Conservation (phyloP, 169 alveolate species). For the Perkinsus marinus region DNA sequence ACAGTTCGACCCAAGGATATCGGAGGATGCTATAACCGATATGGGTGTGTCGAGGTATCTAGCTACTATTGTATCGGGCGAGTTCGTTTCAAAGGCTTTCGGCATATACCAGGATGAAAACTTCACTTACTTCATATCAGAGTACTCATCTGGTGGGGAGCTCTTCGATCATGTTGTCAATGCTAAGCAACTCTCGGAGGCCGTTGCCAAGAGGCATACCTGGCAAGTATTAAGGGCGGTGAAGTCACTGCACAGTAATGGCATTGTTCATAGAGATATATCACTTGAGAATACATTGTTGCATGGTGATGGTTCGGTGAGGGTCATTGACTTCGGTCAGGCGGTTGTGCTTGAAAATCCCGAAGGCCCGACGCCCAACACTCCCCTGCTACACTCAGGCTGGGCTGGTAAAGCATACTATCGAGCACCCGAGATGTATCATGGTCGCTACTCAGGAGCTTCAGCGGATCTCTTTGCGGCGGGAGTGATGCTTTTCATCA, state of each 20-base stretch:
- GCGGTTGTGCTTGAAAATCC: not conserved
- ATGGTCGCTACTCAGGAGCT: conserved; percentile 6
- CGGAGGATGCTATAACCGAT: conserved; percentile 8
- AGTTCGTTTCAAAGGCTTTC: not conserved
- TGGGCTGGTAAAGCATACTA: conserved; percentile 15
- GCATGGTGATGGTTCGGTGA: conserved; percentile 8
- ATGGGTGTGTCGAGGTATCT: conserved; percentile 12
- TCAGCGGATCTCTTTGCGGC: conserved; percentile 17
- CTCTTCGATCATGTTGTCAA: conserved; percentile 10
- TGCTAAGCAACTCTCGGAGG: not conserved
- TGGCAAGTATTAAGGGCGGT: conserved; percentile 10
- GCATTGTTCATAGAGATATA: conserved; percentile 10
- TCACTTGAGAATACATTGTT: conserved; percentile 13
- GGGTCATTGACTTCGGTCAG: conserved; percentile 17
- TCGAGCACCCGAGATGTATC: conserved; percentile 18
- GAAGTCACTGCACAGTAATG: conserved; percentile 11
- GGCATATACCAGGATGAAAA: conserved; percentile 7
- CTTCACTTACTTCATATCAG: conserved; percentile 8
- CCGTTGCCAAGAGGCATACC: not conserved
- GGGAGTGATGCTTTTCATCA: conserved; percentile 17
- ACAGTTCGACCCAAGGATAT: not conserved
- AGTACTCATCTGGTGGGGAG: conserved; percentile 8
- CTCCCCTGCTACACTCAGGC: not conserved
- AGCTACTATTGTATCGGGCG: not conserved
- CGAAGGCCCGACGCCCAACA: not conserved